Conservation (phyloP, 768 basidiomycete genomes). For the Trichaptum fuscoviolaceum region DNA sequence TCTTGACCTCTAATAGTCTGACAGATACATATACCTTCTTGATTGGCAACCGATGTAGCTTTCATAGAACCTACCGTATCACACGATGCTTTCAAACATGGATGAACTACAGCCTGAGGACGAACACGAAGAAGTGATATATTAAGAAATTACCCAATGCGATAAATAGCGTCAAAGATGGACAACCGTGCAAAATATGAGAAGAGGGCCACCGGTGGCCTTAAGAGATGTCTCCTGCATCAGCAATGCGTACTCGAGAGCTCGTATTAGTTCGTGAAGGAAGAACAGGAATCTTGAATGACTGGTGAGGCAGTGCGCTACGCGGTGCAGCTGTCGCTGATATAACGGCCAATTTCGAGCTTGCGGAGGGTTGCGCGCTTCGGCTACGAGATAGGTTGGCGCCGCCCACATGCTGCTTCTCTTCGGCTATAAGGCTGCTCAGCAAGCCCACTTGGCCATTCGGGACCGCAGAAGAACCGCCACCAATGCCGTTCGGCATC, state of each 20-base stretch:
- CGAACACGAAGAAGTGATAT: not conserved
- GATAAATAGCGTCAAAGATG: conserved; percentile 1
- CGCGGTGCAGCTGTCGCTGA: conserved; percentile 39
- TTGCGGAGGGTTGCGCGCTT: conserved; percentile 45
- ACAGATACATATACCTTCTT: too few species aligned
- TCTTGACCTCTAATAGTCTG: too few species aligned
- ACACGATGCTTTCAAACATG: not conserved
- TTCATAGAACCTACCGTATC: not conserved
- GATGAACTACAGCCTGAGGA: not conserved
- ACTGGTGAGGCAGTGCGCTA: conserved; percentile 48
- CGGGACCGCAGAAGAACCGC: conserved; percentile 20
- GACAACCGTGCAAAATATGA: not conserved
- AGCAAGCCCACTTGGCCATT: conserved; percentile 17
- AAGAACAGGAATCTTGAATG: conserved; percentile 34
- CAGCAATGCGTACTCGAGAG: not conserved
- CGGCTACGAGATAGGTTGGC: conserved; percentile 54
- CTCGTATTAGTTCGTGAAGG: not conserved
- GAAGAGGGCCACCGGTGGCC: too few species aligned
- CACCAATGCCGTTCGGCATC: conserved; percentile 26
- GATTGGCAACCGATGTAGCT: not conserved
- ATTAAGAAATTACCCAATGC: conserved; percentile 1
- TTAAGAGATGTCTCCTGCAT: not conserved
- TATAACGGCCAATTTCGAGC: conserved; percentile 30
- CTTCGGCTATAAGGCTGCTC: conserved; percentile 25
- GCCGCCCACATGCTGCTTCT: conserved; percentile 25